Evolutionary conservation across 169 alveolate genomes (phyloP), one percentile per base, ranked within the genome.

Genomic region (Babesia sp.): DNA sequence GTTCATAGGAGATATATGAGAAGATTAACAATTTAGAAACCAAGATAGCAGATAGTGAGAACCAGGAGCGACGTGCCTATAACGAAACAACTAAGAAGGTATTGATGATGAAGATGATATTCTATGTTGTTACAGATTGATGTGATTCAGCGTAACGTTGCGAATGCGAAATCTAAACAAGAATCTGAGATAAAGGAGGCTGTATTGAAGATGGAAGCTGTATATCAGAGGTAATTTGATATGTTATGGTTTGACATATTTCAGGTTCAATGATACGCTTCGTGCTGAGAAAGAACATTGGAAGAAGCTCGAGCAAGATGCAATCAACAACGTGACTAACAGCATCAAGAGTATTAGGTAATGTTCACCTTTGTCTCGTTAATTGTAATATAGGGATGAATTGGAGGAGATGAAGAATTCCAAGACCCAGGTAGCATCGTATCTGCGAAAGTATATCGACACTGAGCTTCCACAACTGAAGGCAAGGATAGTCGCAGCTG

Each of bases 61-160:
- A n/a, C 22, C 46, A 24, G n/a, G 68, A 74, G 39, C 24, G 51
- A 41, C 42, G 44, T 45, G 46, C 24, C 6, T 58, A 39, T 41
- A 66, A 33, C 11, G 48, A 44, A 34, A 51, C 67, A 20, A 69
- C 26, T 36, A 70, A 79, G 60, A 79, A 70, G 83, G 87, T 79
- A 37, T 7, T 29, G 34, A n/a, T n/a, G n/a, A n/a, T n/a, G n/a
- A n/a, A n/a, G n/a, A n/a, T n/a, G n/a, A n/a, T n/a, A n/a, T n/a
- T n/a, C n/a, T n/a, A n/a, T n/a, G n/a, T n/a, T n/a, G n/a, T 22
- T 36, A 3, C 69, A 79, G 87, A 79, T 79, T 22, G 87, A 79
- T 29, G 37, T 36, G 34, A 56, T 79, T 12, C 75, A 79, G 42
- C 61, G 60, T 36, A 36, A 68, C 54, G 24, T 79, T 14, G 54